Evolutionary conservation across 2,329 filamentous ascomycete genomes (phyloP).

Genomic region (Exophiala calicioides): DNA sequence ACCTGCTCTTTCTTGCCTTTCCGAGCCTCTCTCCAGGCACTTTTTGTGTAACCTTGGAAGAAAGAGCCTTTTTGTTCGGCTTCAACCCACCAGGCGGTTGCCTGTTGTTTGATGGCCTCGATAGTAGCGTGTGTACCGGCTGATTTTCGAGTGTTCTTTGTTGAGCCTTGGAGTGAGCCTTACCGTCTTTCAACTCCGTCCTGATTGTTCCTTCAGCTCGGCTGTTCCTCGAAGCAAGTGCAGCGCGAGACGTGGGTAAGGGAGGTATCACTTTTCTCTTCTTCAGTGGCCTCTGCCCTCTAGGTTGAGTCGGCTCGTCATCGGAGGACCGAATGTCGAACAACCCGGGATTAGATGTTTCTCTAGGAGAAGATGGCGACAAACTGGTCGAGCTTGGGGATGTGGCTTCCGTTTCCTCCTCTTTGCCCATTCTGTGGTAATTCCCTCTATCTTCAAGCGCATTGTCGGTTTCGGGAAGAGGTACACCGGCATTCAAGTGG

Average conservation of each 20-base stretch:
- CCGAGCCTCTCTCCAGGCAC: not conserved
- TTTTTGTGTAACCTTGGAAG: slow-evolving; percentile 2
- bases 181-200: not conserved
- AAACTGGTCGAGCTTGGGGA: not conserved
- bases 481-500: not conserved
- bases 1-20: not conserved
- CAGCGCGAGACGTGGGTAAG: not conserved
- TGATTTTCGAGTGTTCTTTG: not conserved
- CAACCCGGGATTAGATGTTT: slow-evolving; percentile 6
- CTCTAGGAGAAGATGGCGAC: not conserved
- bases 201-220: not conserved
- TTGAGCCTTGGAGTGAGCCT: not conserved
- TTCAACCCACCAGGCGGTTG: not conserved
- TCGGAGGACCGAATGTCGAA: slow-evolving; percentile 33
- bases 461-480: not conserved
- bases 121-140: not conserved
- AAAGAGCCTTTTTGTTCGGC: slow-evolving; percentile 2
- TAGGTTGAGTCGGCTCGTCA: slow-evolving; percentile 19
- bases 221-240: too few relatives aligned
- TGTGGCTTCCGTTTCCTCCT: not conserved
- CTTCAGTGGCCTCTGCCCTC: slow-evolving; percentile 14
- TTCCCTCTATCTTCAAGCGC: not conserved
- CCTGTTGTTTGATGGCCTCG: not conserved
- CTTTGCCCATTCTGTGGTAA: not conserved
- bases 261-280: slow-evolving; percentile 20